Evolutionary conservation across 805 yeast genomes (phyloP).

Genomic region (Teunomyces kruisii): DNA sequence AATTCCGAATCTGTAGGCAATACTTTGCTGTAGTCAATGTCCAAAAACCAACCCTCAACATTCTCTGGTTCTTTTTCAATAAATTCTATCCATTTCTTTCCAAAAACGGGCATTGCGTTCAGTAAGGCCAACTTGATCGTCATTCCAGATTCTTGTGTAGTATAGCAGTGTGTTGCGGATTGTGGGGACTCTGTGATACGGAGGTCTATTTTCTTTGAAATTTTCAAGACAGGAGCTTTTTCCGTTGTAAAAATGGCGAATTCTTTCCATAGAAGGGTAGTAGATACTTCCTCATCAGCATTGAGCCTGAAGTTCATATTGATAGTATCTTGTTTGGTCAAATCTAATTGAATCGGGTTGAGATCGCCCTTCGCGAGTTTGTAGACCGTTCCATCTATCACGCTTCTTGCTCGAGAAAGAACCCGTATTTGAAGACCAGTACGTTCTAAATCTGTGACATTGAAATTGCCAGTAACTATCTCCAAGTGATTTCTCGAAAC

Average conservation of each 20-base stretch:
- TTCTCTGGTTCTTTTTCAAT: slow-evolving; percentile 11
- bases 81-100: slow-evolving; percentile 22
- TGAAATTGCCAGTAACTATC: slow-evolving; percentile 14
- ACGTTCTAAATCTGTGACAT: not conserved
- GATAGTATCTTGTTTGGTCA: slow-evolving; percentile 10
- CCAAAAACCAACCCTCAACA: slow-evolving; percentile 22
- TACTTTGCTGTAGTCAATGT: slow-evolving; percentile 11
- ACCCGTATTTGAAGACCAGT: slow-evolving; percentile 16
- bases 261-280: slow-evolving; percentile 9
- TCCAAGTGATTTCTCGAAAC: slow-evolving; percentile 33
- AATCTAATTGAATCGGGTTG: slow-evolving; percentile 7
- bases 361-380: slow-evolving; percentile 15
- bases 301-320: slow-evolving; percentile 10
- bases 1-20: slow-evolving; percentile 13
- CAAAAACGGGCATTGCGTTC: slow-evolving; percentile 29
- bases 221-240: slow-evolving; percentile 1
- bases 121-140: slow-evolving; percentile 24
- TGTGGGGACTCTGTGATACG: slow-evolving; percentile 16
- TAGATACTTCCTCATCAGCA: slow-evolving; percentile 7
- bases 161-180: slow-evolving; percentile 24
- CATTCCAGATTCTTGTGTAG: slow-evolving; percentile 13
- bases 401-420: slow-evolving; percentile 30
- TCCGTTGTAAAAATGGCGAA: slow-evolving; percentile 9
- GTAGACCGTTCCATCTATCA: slow-evolving; percentile 24
- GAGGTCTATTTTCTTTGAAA: slow-evolving; percentile 17